Conservation (phyloP, 345 rosid genomes). For the Syzygium aqueum region DNA sequence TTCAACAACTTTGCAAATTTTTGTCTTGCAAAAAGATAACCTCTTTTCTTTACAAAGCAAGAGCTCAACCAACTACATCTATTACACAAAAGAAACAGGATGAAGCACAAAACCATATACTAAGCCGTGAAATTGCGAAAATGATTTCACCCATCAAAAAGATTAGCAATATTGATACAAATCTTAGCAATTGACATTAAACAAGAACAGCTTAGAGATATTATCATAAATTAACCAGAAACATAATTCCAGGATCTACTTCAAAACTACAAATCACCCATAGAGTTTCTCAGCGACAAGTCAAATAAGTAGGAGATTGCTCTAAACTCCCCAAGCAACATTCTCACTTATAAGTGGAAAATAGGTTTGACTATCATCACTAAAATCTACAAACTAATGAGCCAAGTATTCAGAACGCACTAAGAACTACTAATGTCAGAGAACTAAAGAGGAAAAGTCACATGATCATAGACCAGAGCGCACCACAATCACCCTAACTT, state of each 20-base stretch:
- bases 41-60: background rate
- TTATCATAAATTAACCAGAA: background rate
- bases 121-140: background rate
- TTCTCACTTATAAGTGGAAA: background rate
- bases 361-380: background rate
- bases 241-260: background rate
- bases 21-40: background rate
- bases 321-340: background rate
- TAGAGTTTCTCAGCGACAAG: background rate
- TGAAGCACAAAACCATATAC: background rate
- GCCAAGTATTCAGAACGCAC: background rate
- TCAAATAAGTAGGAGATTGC: background rate
- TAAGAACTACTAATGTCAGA: background rate
- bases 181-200: background rate
- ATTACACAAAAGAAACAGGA: background rate
- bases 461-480: background rate
- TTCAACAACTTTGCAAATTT: background rate
- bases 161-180: background rate
- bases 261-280: background rate
- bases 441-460: background rate
- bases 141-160: background rate
- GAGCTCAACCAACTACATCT: background rate
- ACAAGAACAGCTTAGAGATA: background rate
- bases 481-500: background rate
- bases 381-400: background rate